Conservation (phyloP, 1,284 basidiomycete species). For the Quambalaria eucalypti region DNA sequence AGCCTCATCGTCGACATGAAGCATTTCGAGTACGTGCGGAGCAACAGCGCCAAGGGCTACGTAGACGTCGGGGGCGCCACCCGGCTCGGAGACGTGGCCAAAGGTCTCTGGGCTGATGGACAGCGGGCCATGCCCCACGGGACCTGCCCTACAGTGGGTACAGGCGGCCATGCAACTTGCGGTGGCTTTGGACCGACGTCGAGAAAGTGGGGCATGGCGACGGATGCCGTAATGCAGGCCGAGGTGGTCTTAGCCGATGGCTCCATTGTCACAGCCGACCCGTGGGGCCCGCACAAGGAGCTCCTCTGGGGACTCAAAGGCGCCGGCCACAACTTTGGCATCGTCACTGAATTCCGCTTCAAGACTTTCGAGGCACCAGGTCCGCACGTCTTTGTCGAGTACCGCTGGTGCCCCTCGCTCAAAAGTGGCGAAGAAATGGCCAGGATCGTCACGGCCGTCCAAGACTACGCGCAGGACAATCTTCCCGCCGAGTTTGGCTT, state of each 20-base stretch:
- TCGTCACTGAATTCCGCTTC: conserved; percentile 41
- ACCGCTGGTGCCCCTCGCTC: conserved; percentile 23
- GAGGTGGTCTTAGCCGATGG: conserved; percentile 47
- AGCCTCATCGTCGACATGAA: conserved; percentile 36
- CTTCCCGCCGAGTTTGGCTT: conserved; percentile 22
- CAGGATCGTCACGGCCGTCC: conserved; percentile 19
- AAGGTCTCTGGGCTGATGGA: conserved; percentile 26
- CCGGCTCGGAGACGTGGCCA: conserved; percentile 46
- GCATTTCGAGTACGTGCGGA: conserved; percentile 25
- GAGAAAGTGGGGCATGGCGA: conserved; percentile 42
- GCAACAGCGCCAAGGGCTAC: conserved; percentile 13
- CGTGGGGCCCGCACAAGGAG: conserved; percentile 8
- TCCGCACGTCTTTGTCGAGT: conserved; percentile 21
- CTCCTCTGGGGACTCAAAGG: conserved; percentile 44
- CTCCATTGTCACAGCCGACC: conserved; percentile 20
- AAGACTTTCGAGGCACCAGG: conserved; percentile 26
- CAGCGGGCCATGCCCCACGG: conserved; percentile 44
- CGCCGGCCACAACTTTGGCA: conserved; percentile 43
- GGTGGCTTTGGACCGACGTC: conserved; percentile 43
- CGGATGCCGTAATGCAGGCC: conserved; percentile 40
- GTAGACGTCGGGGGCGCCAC: conserved; percentile 40
- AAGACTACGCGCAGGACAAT: conserved; percentile 10
- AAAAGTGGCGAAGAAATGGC: conserved; percentile 8
- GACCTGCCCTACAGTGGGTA: conserved; percentile 45
- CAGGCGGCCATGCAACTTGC: conserved; percentile 43